Conservation (phyloP, 164 flowering plant genomes). For the Taxillus chinensis region DNA sequence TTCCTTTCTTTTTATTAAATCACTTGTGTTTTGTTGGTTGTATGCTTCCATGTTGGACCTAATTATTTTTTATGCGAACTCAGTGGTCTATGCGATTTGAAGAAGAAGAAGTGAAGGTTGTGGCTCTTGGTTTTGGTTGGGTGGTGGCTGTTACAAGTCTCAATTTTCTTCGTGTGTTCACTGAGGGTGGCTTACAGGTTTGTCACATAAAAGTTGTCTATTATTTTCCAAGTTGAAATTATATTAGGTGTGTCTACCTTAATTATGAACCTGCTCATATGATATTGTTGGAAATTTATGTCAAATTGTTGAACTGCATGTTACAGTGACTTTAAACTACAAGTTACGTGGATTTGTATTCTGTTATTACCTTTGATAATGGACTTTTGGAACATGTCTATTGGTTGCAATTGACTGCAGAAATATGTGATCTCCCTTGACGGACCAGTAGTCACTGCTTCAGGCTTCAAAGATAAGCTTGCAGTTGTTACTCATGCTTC, state of each 20-base stretch:
- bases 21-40: neutral
- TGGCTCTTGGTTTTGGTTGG: conserved; percentile 87
- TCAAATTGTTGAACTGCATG: neutral
- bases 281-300: neutral
- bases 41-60: conserved; percentile 11
- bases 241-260: too few relatives aligned
- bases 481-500: conserved; percentile 82
- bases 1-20: neutral
- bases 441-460: conserved; percentile 91
- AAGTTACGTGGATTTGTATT: neutral
- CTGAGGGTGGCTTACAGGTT: conserved; percentile 99
- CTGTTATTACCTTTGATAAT: neutral
- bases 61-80: conserved; percentile 13
- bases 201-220: conserved; percentile 4
- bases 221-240: neutral
- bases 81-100: conserved; percentile 99
- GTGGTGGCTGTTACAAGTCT: conserved; percentile 86
- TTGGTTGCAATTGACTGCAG: conserved; percentile 28
- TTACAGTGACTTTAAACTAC: neutral
- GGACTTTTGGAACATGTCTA: neutral
- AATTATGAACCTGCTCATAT: too few relatives aligned
- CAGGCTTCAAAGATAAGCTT: conserved; percentile 74
- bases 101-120: conserved; percentile 89
- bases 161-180: conserved; percentile 81
- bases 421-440: conserved; percentile 68